Percentiles rank a stretch among this genome's conserved stretches.
These are phyloP conservation scores for Orbilia brochopaga DNA, from an alignment of 2,329 filamentous ascomycete species.

Conservation along the genomic window DNA sequence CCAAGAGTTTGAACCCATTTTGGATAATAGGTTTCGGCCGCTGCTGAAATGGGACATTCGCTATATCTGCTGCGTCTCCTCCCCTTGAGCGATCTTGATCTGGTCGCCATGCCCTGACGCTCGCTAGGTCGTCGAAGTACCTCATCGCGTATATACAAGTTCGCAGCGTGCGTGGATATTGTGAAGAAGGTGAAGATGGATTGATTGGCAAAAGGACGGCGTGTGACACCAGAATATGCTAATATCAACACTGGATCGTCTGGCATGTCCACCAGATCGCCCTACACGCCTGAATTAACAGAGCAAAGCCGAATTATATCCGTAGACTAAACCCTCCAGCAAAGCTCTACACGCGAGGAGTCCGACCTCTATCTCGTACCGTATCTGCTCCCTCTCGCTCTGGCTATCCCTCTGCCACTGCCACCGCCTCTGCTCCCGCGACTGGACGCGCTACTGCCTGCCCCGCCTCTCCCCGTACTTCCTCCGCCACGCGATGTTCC, in stretches of 20 bases:
- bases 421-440: slow-evolving; percentile 19
- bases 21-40: slow-evolving; percentile 38
- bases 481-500: slow-evolving; percentile 38
- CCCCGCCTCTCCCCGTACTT: slow-evolving; percentile 21
- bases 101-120: slow-evolving; percentile 36
- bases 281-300: too few relatives aligned
- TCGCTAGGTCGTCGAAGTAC: slow-evolving; percentile 37
- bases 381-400: slow-evolving; percentile 30
- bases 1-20: slow-evolving; percentile 51
- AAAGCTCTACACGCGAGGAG: background rate
- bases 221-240: background rate
- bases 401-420: slow-evolving; percentile 18
- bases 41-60: slow-evolving; percentile 46
- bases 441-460: slow-evolving; percentile 1
- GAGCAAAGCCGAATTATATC: too few relatives aligned
- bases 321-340: too few relatives aligned
- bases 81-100: slow-evolving; percentile 37
- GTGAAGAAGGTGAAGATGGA: background rate
- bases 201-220: background rate
- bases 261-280: too few relatives aligned
- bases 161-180: background rate
- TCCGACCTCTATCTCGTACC: slow-evolving; percentile 25
- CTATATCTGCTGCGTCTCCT: slow-evolving; percentile 39
- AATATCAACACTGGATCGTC: too few relatives aligned
- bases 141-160: slow-evolving; percentile 47